phyloP scores from a whole-genome alignment of 805 yeast species.

The Candida nanaspora region DNA sequence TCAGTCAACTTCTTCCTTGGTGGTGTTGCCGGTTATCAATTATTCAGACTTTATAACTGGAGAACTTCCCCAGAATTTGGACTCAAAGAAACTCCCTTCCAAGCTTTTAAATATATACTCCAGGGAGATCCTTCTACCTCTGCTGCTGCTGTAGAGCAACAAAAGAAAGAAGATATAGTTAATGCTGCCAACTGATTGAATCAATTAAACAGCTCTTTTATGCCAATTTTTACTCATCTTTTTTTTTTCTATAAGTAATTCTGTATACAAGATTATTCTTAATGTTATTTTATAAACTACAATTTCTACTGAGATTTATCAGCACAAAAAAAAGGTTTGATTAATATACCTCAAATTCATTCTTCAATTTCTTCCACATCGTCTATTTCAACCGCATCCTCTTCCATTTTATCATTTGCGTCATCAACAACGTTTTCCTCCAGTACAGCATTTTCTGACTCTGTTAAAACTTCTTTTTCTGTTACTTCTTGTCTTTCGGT shows the following conservation, averaged over 20 bases:
- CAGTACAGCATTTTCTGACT: not conserved
- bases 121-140: slow-evolving; percentile 29
- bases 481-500: not conserved
- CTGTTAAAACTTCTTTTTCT: not conserved
- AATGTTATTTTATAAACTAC: too few species aligned
- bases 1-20: slow-evolving; percentile 92
- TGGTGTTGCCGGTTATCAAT: slow-evolving; percentile 80
- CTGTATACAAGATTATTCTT: too few species aligned
- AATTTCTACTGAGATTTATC: too few species aligned
- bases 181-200: not conserved
- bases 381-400: not conserved
- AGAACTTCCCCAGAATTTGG: slow-evolving; percentile 45
- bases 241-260: too few species aligned
- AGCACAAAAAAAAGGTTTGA: too few species aligned
- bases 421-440: not conserved
- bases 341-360: not conserved
- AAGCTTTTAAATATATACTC: slow-evolving; percentile 51
- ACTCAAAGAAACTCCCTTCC: slow-evolving; percentile 55
- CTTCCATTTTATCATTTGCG: not conserved
- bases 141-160: not conserved
- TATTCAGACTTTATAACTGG: slow-evolving; percentile 62
- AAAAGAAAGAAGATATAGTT: not conserved
- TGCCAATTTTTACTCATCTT: too few species aligned
- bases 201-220: too few species aligned
- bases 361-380: slow-evolving; percentile 5